Evolutionary conservation across 768 basidiomycete species (phyloP), one percentile per base, ranked within the genome.

Genomic region (Mycena maculata): DNA sequence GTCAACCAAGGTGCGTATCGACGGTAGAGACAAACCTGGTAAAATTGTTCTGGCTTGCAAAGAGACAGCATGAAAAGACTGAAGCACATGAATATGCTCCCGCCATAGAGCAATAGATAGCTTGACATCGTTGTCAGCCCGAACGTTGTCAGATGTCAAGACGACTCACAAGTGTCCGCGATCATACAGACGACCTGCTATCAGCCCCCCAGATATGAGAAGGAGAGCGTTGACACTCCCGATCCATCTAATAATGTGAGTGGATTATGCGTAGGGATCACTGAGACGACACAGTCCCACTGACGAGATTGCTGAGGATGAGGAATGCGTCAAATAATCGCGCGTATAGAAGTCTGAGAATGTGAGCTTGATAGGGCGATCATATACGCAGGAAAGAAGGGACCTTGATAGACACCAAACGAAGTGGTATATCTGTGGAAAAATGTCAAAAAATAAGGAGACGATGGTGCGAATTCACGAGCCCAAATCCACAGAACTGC

Each of bases 51-150:
- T 16, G 31, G 52, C 84, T 81, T 76, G 2, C 80, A 79, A 10
- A 86, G 72, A 0, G 85, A 85, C 25, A 86, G 80, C 81, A 84
- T 83, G 73, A 82, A 85, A 47, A 81, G 70, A 12, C 79, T 80
- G 36, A 83, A 74, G 7, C 77, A 74, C 31, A 77, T 77, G 25
- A 83, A 44, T 12, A 81, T 20, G 12, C 80, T 74, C 1, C 83
- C 83, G 25, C 73, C 71, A 5, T 76, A 75, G 6, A 84, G n/a
- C 9, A 54, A 22, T 4, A 22, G 10, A 36, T 36, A 54, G 27
- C 52, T 54, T 7, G 22, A 8, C 10, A 5, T 9, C 7, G 8
- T 23, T 31, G n/a, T 22, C 11, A 16, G 22, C 36, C 23, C 15
- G 52, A n/a, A n/a, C n/a, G n/a, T 25, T 23, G 4, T 38, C 11